Evolutionary conservation across 345 rosid genomes (phyloP).

Genomic region (Rhizophora apiculata): DNA sequence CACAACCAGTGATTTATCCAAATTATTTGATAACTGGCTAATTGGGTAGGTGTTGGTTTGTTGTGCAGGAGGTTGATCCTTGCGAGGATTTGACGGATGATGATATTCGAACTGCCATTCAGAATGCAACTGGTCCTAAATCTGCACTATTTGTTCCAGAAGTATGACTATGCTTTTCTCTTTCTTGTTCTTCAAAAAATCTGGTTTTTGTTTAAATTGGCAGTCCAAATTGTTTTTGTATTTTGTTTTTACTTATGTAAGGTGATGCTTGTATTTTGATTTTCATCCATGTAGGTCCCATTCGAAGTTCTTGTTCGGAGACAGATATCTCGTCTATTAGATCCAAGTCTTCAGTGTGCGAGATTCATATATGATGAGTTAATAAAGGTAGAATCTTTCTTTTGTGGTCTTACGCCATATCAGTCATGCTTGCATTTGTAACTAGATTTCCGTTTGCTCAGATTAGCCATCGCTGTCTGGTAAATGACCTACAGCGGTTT

Average conservation of each 20-base stretch:
- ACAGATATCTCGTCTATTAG: slow-evolving; percentile 87
- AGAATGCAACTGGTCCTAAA: slow-evolving; percentile 93
- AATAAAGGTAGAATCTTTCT: slow-evolving; percentile 51
- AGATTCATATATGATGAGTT: slow-evolving; percentile 94
- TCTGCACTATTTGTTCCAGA: slow-evolving; percentile 89
- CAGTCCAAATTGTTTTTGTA: neutral
- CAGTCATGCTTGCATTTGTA: slow-evolving; percentile 2
- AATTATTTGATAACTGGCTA: neutral
- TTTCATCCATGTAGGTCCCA: slow-evolving; percentile 56
- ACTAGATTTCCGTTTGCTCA: slow-evolving; percentile 33
- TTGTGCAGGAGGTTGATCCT: slow-evolving; percentile 86
- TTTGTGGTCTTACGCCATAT: neutral
- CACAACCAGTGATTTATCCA: neutral
- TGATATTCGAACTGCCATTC: slow-evolving; percentile 91
- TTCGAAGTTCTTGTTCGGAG: slow-evolving; percentile 93
- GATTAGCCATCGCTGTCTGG: slow-evolving; percentile 87
- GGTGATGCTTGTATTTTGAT: neutral
- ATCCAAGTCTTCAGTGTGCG: slow-evolving; percentile 95
- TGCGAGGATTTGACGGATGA: slow-evolving; percentile 92
- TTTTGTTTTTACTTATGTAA: neutral
- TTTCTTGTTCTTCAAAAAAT: neutral
- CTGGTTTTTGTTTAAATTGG: neutral
- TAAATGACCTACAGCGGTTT: slow-evolving; percentile 72
- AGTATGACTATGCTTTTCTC: slow-evolving; percentile 37
- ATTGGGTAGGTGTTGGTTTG: neutral